Evolutionary conservation across 2,329 filamentous ascomycete genomes (phyloP).

Genomic region (Monosporascus sp.): DNA sequence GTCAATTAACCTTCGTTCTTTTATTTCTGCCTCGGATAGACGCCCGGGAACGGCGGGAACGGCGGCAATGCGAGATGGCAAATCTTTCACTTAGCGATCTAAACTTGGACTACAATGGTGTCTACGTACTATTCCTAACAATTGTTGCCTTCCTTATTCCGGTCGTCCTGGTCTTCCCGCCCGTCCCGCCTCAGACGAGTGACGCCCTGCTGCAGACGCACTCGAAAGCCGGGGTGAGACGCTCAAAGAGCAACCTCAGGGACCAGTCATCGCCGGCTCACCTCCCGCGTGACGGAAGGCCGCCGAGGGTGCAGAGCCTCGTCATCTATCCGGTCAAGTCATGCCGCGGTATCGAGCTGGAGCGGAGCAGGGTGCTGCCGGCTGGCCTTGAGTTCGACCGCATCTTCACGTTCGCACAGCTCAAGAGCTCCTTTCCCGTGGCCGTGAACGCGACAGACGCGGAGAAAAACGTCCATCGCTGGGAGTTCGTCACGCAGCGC

Average conservation of each 20-base stretch:
- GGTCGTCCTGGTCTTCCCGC: slow-evolving; percentile 49
- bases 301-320: slow-evolving; percentile 51
- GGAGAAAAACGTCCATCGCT: slow-evolving; percentile 41
- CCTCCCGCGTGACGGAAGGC: slow-evolving; percentile 14
- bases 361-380: slow-evolving; percentile 56
- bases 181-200: slow-evolving; percentile 44
- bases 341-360: slow-evolving; percentile 70
- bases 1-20: too few relatives aligned
- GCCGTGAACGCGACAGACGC: slow-evolving; percentile 26
- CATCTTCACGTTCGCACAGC: slow-evolving; percentile 76
- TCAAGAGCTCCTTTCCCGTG: slow-evolving; percentile 43
- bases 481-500: slow-evolving; percentile 68
- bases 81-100: slow-evolving; percentile 11
- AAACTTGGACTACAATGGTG: slow-evolving; percentile 18
- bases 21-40: too few relatives aligned
- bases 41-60: slow-evolving; percentile 3
- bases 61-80: slow-evolving; percentile 7
- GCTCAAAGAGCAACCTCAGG: slow-evolving; percentile 32
- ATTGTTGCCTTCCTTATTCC: slow-evolving; percentile 45
- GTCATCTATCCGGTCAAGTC: slow-evolving; percentile 82
- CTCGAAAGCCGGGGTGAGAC: slow-evolving; percentile 38
- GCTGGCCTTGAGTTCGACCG: slow-evolving; percentile 75
- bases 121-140: slow-evolving; percentile 22
- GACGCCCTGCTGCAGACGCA: slow-evolving; percentile 54
- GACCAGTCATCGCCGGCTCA: slow-evolving; percentile 17